These are phyloP conservation scores for Dentiscutata heterogama DNA, from an alignment of 371 early-diverging fungal genomes.

Conservation along the genomic window DNA sequence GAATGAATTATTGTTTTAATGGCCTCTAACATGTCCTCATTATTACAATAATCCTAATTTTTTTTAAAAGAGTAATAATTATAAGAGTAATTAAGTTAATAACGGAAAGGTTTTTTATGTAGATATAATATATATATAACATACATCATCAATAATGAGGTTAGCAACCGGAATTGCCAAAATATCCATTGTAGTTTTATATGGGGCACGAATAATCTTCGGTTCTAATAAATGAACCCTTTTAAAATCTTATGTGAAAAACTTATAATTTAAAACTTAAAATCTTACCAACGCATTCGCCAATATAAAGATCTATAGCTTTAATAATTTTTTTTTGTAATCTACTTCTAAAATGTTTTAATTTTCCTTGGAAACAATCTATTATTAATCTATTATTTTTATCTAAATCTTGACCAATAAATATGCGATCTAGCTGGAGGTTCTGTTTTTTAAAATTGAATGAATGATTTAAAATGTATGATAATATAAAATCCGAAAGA, in stretches of 20 bases:
- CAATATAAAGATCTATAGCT: conserved; percentile 8
- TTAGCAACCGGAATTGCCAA: background rate
- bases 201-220: background rate
- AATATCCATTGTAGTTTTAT: background rate
- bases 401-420: too few species aligned
- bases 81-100: too few species aligned
- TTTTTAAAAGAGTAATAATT: too few species aligned
- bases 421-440: too few species aligned
- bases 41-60: background rate
- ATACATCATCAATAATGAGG: too few species aligned
- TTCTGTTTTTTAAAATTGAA: too few species aligned
- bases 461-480: too few species aligned
- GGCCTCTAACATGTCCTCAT: background rate
- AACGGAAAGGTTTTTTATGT: too few species aligned
- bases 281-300: conserved; percentile 13
- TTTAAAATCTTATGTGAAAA: background rate
- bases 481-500: too few species aligned
- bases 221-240: conserved; percentile 2
- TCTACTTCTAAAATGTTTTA: background rate
- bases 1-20: background rate
- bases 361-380: background rate
- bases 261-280: background rate
- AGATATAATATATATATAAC: too few species aligned
- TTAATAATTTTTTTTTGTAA: background rate
- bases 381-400: background rate